Evolutionary conservation across 2,329 filamentous ascomycete species (phyloP).

Genomic region (Fusarium redolens): DNA sequence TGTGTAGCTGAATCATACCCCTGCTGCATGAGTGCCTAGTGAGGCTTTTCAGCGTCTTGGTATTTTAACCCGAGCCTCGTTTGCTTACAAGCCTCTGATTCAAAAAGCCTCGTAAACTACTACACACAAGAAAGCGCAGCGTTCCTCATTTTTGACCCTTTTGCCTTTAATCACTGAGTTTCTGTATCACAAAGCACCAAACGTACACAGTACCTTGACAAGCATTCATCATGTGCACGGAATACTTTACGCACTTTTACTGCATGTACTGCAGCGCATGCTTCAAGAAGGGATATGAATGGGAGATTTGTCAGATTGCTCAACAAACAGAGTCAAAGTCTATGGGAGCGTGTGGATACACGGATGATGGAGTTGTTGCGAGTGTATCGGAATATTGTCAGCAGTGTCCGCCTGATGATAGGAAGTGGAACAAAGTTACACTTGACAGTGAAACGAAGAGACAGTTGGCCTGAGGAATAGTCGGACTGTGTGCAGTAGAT

Average conservation of each 20-base stretch:
- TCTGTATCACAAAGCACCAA: not conserved
- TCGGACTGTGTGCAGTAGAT: not conserved
- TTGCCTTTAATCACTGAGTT: too few relatives aligned
- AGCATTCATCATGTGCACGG: constrained; percentile 10
- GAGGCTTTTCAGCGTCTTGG: not conserved
- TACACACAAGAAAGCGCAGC: not conserved
- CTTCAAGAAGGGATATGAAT: constrained; percentile 13
- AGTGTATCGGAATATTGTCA: constrained; percentile 14
- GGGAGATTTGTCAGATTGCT: constrained; percentile 2
- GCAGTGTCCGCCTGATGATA: constrained; percentile 16
- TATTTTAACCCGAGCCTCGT: not conserved
- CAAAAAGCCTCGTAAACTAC: not conserved
- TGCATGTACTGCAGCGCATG: constrained; percentile 11
- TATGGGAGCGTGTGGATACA: constrained; percentile 23
- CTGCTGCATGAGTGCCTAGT: constrained; percentile 7
- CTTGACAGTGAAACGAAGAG: not conserved
- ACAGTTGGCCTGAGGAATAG: not conserved
- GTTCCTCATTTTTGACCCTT: not conserved
- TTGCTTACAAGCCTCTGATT: not conserved
- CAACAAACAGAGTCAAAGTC: constrained; percentile 6
- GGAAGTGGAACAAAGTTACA: constrained; percentile 17
- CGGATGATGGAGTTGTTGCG: not conserved
- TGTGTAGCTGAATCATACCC: constrained; percentile 5
- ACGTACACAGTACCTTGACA: not conserved
- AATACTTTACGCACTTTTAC: constrained; percentile 15